Conservation (phyloP, 1,139 yeast species). For the Hyphopichia wangnamkhiaoensis region DNA sequence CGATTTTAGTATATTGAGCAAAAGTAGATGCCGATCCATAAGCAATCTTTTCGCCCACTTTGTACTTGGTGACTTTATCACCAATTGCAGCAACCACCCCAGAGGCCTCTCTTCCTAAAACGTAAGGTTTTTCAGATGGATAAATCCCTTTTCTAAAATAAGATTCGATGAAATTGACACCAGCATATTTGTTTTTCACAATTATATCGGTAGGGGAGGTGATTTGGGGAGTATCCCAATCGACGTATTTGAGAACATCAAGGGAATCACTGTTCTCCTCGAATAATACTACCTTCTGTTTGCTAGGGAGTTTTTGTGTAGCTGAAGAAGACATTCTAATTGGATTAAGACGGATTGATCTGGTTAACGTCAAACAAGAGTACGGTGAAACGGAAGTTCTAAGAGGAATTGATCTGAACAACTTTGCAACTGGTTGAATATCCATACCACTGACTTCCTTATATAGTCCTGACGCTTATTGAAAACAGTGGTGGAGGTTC, state of each 20-base stretch:
- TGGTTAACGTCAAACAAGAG: neutral
- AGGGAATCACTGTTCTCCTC: conserved; percentile 51
- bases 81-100: conserved; percentile 78
- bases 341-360: neutral
- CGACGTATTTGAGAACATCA: conserved; percentile 45
- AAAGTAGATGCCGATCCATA: conserved; percentile 55
- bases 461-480: too few relatives aligned
- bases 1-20: conserved; percentile 67
- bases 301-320: conserved; percentile 44
- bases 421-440: neutral
- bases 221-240: conserved; percentile 60
- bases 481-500: too few relatives aligned
- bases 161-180: conserved; percentile 79
- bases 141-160: conserved; percentile 82
- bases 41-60: conserved; percentile 74
- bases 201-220: conserved; percentile 55
- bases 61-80: conserved; percentile 49
- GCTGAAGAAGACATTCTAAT: conserved; percentile 1
- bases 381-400: neutral
- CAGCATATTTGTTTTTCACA: conserved; percentile 71
- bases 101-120: conserved; percentile 82
- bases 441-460: too few relatives aligned
- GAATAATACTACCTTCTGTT: conserved; percentile 60
- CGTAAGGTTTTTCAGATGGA: conserved; percentile 57
- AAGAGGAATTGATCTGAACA: neutral